Base-by-base conservation (phyloP, 2,329 filamentous ascomycete genomes). In the Dactylellina leptospora region DNA sequence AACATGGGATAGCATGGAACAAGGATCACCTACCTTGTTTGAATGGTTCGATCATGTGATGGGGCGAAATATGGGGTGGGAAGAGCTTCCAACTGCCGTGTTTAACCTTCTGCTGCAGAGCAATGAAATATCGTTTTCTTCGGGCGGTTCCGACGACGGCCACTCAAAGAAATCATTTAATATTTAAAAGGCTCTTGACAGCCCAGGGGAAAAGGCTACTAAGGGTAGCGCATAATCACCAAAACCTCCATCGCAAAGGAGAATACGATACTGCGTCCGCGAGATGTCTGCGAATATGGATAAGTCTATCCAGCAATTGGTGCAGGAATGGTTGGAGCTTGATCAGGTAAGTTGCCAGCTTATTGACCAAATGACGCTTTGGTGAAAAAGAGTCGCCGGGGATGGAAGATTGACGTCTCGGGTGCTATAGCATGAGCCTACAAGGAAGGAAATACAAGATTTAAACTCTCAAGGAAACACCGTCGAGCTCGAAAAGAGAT, bases 321-420 rank as follows among this genome's bases (percentile, higher is more conserved):
- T 64, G 28, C n/a, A 66, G n/a, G 60, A 76, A 40, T 77, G 76
- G 76, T 71, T 77, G 50, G 64, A 70, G 47, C 58, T 77, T 8
- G 76, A 77, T 51, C 74, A 74, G 68, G 76, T 76, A 74, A 10
- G 36, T 22, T 18, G 11, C 3, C 5, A 45, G 10, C 18, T 45
- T 10, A 20, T 8, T 16, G 22, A 4, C 13, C 11, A 2, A 18
- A 20, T 56, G n/a, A n/a, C n/a, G n/a, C n/a, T n/a, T n/a, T n/a
- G n/a, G n/a, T n/a, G n/a, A n/a, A n/a, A n/a, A n/a, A n/a, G n/a
- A n/a, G n/a, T n/a, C n/a, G n/a, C n/a, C n/a, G n/a, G n/a, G n/a
- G n/a, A n/a, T n/a, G n/a, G n/a, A n/a, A n/a, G n/a, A n/a, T n/a
- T n/a, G n/a, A n/a, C n/a, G n/a, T n/a, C n/a, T n/a, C 36, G 6